A percentile compares a stretch with the other conserved stretches of the same genome.
Conservation (phyloP, 2,329 filamentous ascomycete genomes). For the Xylaria sp. region DNA sequence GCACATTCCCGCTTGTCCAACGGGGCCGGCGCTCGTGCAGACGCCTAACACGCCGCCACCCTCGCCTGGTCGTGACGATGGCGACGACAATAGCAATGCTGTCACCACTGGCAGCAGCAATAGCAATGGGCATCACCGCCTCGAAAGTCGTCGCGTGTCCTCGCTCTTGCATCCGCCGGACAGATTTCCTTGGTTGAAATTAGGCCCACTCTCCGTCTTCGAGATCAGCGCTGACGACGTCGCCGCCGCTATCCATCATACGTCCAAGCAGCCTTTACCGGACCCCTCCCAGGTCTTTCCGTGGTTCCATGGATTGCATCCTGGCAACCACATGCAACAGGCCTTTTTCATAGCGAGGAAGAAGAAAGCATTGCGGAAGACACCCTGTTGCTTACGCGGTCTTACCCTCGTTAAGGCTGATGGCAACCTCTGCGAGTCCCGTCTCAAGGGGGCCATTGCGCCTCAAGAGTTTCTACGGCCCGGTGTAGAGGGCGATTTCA, state of each 20-base stretch:
- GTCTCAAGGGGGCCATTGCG: slow-evolving; percentile 87
- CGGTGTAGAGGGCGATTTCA: slow-evolving; percentile 68
- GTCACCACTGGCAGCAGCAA: not conserved
- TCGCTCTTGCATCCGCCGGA: slow-evolving; percentile 82
- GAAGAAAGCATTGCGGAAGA: slow-evolving; percentile 75
- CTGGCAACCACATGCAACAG: slow-evolving; percentile 87
- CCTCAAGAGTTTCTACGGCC: slow-evolving; percentile 80
- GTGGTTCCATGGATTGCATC: slow-evolving; percentile 94
- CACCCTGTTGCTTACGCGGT: slow-evolving; percentile 80
- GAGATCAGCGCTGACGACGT: slow-evolving; percentile 76
- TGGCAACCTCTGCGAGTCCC: slow-evolving; percentile 77
- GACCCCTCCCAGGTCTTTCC: slow-evolving; percentile 90
- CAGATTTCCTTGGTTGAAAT: slow-evolving; percentile 63
- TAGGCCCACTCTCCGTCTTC: slow-evolving; percentile 72
- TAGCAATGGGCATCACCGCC: not conserved
- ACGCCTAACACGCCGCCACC: slow-evolving; percentile 71
- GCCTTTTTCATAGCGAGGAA: slow-evolving; percentile 87
- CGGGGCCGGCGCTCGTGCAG: slow-evolving; percentile 72
- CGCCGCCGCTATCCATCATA: slow-evolving; percentile 78
- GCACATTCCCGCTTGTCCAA: slow-evolving; percentile 88
- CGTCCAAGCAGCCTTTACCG: slow-evolving; percentile 82
- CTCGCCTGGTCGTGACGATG: slow-evolving; percentile 70
- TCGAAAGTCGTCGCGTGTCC: slow-evolving; percentile 54
- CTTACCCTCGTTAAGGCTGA: slow-evolving; percentile 91
- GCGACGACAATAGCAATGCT: slow-evolving; percentile 52